Evolutionary conservation across 2,329 filamentous ascomycete genomes (phyloP), one percentile per base, ranked within the genome.

Genomic region (Pezicula radicicola): DNA sequence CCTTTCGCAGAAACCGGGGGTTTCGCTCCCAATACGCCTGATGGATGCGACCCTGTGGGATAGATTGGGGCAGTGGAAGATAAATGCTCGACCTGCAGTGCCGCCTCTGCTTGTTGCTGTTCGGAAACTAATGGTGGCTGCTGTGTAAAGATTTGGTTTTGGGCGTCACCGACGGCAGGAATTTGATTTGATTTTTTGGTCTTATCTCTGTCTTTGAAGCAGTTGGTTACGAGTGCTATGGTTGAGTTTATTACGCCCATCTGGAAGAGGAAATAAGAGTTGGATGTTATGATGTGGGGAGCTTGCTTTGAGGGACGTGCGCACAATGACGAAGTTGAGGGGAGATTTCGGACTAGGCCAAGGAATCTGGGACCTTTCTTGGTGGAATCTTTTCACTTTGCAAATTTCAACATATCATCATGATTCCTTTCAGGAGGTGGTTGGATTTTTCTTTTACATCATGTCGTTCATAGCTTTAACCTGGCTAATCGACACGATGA

Each of bases 231-330:
- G 35, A 52, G 36, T 18, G 39, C 51, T 41, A 61, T 28, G 35
- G 52, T 52, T 9, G 59, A 52, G 19, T 56, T 43, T 25, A 63
- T 48, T 33, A 49, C 49, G 40, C 61, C 61, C 60, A 63, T 63
- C 42, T 15, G 37, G 30, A n/a, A 4, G 18, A 4, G 5, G 36
- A 44, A 18, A 37, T 27, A 12, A 21, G n/a, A 30, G 25, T 21
- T 33, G 18, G 33, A 15, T 9, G 15, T 16, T 25, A 25, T 28
- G 39, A 43, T 28, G 33, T 50, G 51, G 48, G 43, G 48, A 45
- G 49, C 51, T 51, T 40, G 21, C 25, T 39, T 43, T 46, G 33
- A 49, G 57, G 55, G 52, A 56, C 55, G 55, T 56, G 55, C 54
- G 37, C 40, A 6, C 25, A 9, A 50, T 50, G 40, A 50, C 42